A percentile compares a stretch with the other conserved stretches of the same genome.
Conservation (phyloP, 1,139 yeast genomes). For the Protomyces pachydermus region DNA sequence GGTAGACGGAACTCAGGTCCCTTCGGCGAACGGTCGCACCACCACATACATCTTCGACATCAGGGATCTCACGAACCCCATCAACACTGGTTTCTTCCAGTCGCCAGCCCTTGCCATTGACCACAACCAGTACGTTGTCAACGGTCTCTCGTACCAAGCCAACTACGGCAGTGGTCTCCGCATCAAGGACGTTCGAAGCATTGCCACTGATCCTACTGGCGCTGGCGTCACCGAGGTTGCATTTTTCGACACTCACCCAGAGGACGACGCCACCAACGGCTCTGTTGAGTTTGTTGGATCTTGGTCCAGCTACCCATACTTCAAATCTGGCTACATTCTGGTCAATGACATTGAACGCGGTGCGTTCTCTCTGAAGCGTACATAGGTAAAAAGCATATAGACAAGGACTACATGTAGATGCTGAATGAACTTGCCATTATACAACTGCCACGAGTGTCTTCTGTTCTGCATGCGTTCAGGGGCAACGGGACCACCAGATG, state of each 20-base stretch:
- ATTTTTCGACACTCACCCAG: not conserved
- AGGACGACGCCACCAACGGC: not conserved
- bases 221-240: not conserved
- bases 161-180: not conserved
- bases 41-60: not conserved
- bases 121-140: not conserved
- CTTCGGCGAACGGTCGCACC: not conserved
- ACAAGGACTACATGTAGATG: too few species aligned
- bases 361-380: not conserved
- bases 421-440: too few species aligned
- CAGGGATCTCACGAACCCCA: not conserved
- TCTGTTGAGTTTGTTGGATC: not conserved
- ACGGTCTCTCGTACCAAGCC: not conserved
- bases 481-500: too few species aligned
- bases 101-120: not conserved
- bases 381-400: not conserved
- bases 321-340: not conserved
- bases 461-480: too few species aligned
- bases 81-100: not conserved
- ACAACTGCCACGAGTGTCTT: too few species aligned
- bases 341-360: not conserved
- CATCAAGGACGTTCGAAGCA: not conserved
- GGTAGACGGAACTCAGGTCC: not conserved
- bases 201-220: not conserved
- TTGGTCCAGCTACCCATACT: not conserved